phyloP scores from a whole-genome alignment of 1,284 basidiomycete species.

The Mycosarcoma mackinlayi region DNA sequence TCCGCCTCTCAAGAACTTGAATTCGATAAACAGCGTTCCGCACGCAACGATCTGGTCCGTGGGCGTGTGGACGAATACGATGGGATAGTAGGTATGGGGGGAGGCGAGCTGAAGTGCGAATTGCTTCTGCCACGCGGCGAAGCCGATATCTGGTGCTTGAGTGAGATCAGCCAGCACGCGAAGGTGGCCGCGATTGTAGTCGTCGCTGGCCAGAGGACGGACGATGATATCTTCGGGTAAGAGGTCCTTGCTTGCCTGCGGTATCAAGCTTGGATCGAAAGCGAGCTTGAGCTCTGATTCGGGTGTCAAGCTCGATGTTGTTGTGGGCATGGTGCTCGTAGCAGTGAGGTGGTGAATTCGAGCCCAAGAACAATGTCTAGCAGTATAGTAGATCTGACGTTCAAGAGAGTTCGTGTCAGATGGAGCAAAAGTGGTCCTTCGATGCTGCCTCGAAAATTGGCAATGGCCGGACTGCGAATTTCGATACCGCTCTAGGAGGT shows the following conservation, averaged over 20 bases:
- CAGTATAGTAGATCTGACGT: too few relatives aligned
- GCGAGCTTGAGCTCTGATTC: slow-evolving; percentile 79
- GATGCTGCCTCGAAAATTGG: not conserved
- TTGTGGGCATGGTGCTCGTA: slow-evolving; percentile 50
- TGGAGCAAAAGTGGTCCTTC: not conserved
- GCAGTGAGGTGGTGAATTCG: too few relatives aligned
- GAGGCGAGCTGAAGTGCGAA: slow-evolving; percentile 37
- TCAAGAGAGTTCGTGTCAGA: not conserved
- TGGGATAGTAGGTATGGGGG: slow-evolving; percentile 76
- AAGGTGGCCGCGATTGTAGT: slow-evolving; percentile 86
- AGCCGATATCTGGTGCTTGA: slow-evolving; percentile 79
- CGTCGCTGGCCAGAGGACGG: slow-evolving; percentile 86
- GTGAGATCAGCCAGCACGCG: slow-evolving; percentile 83
- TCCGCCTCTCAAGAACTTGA: slow-evolving; percentile 86
- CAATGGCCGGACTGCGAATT: not conserved
- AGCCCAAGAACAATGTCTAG: too few relatives aligned
- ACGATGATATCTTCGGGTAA: slow-evolving; percentile 76
- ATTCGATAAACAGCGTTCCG: slow-evolving; percentile 86
- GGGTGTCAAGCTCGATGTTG: slow-evolving; percentile 72
- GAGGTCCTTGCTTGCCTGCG: slow-evolving; percentile 73
- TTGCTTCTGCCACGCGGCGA: slow-evolving; percentile 70
- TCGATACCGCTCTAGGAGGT: too few relatives aligned
- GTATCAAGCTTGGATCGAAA: slow-evolving; percentile 78
- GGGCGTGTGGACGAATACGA: slow-evolving; percentile 82
- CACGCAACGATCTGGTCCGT: slow-evolving; percentile 85